phyloP scores from a whole-genome alignment of 352 stramenopile genomes.

The Salisapilia sapeloensis region DNA sequence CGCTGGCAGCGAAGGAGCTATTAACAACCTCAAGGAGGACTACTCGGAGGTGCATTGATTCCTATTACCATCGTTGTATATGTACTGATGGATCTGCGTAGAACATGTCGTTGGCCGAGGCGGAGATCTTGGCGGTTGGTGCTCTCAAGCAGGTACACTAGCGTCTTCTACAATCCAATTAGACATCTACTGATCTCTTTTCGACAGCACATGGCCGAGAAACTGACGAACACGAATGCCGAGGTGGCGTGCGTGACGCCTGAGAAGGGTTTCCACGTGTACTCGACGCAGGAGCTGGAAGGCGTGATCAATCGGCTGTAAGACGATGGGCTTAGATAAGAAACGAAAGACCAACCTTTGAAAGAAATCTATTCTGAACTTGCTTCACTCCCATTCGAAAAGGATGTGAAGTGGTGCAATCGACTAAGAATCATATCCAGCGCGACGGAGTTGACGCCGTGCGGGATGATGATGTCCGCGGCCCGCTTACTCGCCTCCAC shows the following conservation, averaged over 20 bases:
- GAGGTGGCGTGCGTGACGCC: conserved; percentile 93
- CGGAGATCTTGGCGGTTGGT: conserved; percentile 90
- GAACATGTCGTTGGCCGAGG: conserved; percentile 91
- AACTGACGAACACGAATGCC: conserved; percentile 96
- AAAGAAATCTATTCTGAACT: background rate
- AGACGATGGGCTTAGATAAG: no score
- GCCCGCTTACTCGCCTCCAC: conserved; percentile 93
- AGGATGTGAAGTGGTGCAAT: conserved; percentile 59
- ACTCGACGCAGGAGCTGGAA: conserved; percentile 85
- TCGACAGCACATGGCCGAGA: conserved; percentile 98
- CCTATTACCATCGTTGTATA: background rate
- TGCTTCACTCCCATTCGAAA: conserved; percentile 13
- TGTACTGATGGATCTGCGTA: conserved; percentile 1
- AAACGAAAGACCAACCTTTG: no score
- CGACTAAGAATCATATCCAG: conserved; percentile 88
- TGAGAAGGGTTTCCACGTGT: conserved; percentile 94
- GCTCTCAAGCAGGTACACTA: conserved; percentile 87
- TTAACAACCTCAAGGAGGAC: conserved; percentile 96
- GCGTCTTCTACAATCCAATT: background rate
- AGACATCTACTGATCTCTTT: background rate
- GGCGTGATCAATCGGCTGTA: conserved; percentile 79
- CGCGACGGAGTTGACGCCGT: conserved; percentile 86
- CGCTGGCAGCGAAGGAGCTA: conserved; percentile 92
- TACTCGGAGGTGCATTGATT: conserved; percentile 69
- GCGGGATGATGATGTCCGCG: conserved; percentile 91